Percentiles rank a stretch among this genome's conserved stretches.
These are phyloP conservation scores for Spathaspora arborariae DNA, from an alignment of 805 yeast species.

Conservation along the genomic window DNA sequence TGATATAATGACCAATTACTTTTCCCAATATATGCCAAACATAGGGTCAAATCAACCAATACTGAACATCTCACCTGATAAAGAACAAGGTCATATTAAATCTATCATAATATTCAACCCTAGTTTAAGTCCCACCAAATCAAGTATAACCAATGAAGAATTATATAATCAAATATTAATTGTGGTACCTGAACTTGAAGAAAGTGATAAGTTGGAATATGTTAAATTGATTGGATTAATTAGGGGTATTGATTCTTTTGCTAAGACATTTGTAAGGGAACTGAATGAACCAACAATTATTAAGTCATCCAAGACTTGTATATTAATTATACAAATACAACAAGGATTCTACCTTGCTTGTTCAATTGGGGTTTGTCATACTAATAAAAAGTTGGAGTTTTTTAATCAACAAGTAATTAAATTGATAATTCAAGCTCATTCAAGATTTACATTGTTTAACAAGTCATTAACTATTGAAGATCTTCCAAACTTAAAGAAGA, in stretches of 20 bases:
- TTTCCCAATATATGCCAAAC: slow-evolving; percentile 28
- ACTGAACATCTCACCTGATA: not conserved
- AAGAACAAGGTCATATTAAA: slow-evolving; percentile 11
- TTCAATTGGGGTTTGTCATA: slow-evolving; percentile 18
- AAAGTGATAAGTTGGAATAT: slow-evolving; percentile 17
- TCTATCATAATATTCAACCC: slow-evolving; percentile 33
- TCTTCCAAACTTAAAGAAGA: slow-evolving; percentile 11
- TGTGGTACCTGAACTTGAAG: slow-evolving; percentile 17
- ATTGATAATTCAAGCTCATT: slow-evolving; percentile 19
- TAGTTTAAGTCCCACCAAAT: slow-evolving; percentile 15
- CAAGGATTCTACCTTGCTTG: slow-evolving; percentile 24
- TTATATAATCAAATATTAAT: slow-evolving; percentile 31
- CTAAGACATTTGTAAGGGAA: slow-evolving; percentile 19
- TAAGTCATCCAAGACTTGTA: slow-evolving; percentile 21
- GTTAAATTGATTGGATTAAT: slow-evolving; percentile 31
- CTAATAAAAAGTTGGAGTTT: slow-evolving; percentile 14
- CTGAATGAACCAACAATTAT: slow-evolving; percentile 17
- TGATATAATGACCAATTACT: slow-evolving; percentile 12
- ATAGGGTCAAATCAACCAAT: slow-evolving; percentile 11
- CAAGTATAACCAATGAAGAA: slow-evolving; percentile 24
- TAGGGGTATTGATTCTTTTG: slow-evolving; percentile 33
- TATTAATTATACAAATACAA: slow-evolving; percentile 23
- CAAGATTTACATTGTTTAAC: slow-evolving; percentile 24
- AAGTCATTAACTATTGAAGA: slow-evolving; percentile 20
- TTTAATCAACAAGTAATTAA: slow-evolving; percentile 24